Base-by-base conservation (phyloP, 305 asterid genomes). In the Fraxinus ornus region DNA sequence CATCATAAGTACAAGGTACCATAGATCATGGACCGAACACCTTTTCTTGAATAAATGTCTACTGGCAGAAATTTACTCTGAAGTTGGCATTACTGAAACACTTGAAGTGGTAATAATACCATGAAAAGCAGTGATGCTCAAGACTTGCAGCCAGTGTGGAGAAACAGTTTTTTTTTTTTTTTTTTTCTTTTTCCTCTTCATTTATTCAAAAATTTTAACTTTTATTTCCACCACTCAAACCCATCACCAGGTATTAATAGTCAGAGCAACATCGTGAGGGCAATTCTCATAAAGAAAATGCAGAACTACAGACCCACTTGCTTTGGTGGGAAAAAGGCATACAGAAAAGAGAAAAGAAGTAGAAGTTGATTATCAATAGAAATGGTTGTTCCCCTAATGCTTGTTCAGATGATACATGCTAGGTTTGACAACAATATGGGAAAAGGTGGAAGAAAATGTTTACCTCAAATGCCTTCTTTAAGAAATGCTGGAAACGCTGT, bases 401-500 rank as follows among this genome's bases (percentile, higher is more conserved):
- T 9, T 13, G 39, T 3, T 6, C 7, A 10, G 49, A 66, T 73
- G 66, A 82, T 13, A 66, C 37, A 21, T 30, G 60, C 60, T 24
- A 39, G 24, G 39, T 37, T 57, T 30, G 78, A 44, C 30, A 84
- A 75, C 8, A 60, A 81, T 7, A 66, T 26, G 33, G 36, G 28
- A 68, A 47, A 83, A 66, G 66, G 32, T 21, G 75, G 41, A 60
- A 76, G 78, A 76, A 77, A 60, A 82, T 75, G 77, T 66, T 76
- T 80, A 96, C 99, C 98, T 96, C 99, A 86, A 96, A 96, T 26
- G 99, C 97, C 89, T 93, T 93, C 72, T 85, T 96, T 80, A 91
- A 49, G 85, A 94, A 96, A 78, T 84, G 88, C 83, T 91, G 97
- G 80, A 94, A 92, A 70, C 97, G 94, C 80, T 91, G 92, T 86